Percentiles rank a stretch among this genome's conserved stretches.
Conservation (phyloP, 2,329 filamentous ascomycete genomes). For the Graphium sp. region DNA sequence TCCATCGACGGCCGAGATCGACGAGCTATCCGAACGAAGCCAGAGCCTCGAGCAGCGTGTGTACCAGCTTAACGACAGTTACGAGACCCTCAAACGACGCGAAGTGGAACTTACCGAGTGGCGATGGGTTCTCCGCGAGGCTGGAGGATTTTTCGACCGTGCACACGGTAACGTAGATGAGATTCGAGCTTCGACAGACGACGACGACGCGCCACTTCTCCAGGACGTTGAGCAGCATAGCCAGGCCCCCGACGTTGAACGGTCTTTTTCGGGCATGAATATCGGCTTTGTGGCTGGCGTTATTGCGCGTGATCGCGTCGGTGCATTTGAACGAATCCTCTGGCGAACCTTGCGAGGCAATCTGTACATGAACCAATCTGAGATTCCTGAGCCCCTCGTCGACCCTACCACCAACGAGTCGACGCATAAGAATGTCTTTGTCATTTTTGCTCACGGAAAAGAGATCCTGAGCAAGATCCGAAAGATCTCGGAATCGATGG, state of each 20-base stretch:
- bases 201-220: slow-evolving; percentile 85
- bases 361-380: slow-evolving; percentile 98
- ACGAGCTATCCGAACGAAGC: slow-evolving; percentile 83
- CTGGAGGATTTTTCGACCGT: slow-evolving; percentile 91
- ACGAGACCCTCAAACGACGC: slow-evolving; percentile 94
- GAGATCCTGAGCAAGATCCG: slow-evolving; percentile 97
- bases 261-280: slow-evolving; percentile 93
- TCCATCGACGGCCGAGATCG: slow-evolving; percentile 86
- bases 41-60: slow-evolving; percentile 87
- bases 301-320: slow-evolving; percentile 82
- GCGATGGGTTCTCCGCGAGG: slow-evolving; percentile 94
- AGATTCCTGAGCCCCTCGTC: slow-evolving; percentile 85
- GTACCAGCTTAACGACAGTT: slow-evolving; percentile 87
- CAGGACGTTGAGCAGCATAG: slow-evolving; percentile 80
- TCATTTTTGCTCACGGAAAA: slow-evolving; percentile 97
- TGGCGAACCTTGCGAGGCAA: slow-evolving; percentile 97
- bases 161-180: slow-evolving; percentile 94
- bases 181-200: slow-evolving; percentile 76
- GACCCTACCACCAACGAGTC: slow-evolving; percentile 87
- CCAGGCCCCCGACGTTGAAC: slow-evolving; percentile 50
- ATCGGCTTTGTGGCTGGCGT: slow-evolving; percentile 97
- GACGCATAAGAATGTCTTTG: slow-evolving; percentile 94
- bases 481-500: slow-evolving; percentile 95
- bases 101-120: slow-evolving; percentile 95
- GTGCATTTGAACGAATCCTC: slow-evolving; percentile 89